Evolutionary conservation across 805 yeast genomes (phyloP), one percentile per base, ranked within the genome.

Genomic region (Candida morakotiae): DNA sequence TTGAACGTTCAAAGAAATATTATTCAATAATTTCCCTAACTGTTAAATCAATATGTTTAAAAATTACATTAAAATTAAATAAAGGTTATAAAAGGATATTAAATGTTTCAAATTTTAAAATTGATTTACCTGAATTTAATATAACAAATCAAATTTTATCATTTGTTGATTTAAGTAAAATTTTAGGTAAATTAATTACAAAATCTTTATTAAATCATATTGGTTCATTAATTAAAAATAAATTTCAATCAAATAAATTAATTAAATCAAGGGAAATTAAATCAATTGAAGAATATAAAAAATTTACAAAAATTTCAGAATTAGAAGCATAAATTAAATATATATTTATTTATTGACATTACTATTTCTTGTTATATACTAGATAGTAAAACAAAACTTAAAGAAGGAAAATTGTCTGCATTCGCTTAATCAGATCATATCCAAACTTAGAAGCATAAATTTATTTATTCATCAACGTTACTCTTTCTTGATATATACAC

Each of bases 1-100:
- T 87, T 4, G 61, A 68, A 31, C 65, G 97, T 33, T 87, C 97
- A 0, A 75, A 85, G 19, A 77, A 75, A 40, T 86, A 76, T 53
- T 68, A 84, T 56, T 81, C 85, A 47, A 76, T 89, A 42, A 75
- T 78, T 17, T 62, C 74, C 11, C 68, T 91, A 43, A 64, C 61
- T 22, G 34, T 59, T 3, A 42, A 48, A 20, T 52, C 64, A 1
- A 48, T 60, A 16, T 47, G 57, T 6, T 42, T 68, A 17, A 47
- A 48, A 56, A 56, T 67, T 9, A 65, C 73, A 1, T 52, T 68
- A 23, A 60, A 55, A 35, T 47, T 62, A 40, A 49, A 51, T 25
- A 54, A 49, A 19, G 73, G 73, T 0, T 51, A 55, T 33, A 58
- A 49, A 39, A 46, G 64, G 28, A 40, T 62, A 31, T 53, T 68